These are phyloP conservation scores for Rhizopogon vesiculosus DNA, from an alignment of 768 basidiomycete genomes.

Conservation along the genomic window DNA sequence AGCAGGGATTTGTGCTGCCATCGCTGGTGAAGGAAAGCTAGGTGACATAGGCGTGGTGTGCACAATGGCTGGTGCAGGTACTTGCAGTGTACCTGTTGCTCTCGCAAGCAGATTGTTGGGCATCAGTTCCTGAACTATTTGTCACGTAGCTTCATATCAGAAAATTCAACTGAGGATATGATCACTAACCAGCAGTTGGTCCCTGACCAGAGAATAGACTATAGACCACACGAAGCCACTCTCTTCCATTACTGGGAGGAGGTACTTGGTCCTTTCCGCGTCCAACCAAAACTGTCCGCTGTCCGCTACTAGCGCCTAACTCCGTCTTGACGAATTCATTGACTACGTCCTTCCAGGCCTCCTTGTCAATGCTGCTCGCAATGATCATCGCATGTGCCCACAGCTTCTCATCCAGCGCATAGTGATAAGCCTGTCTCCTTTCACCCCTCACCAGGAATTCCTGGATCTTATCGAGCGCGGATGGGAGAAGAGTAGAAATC, in stretches of 20 bases:
- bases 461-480: conserved; percentile 73
- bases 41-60: conserved; percentile 59
- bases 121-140: conserved; percentile 68
- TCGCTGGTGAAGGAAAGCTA: conserved; percentile 46
- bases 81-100: conserved; percentile 33
- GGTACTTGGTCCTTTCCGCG: conserved; percentile 16
- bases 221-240: conserved; percentile 77
- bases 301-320: conserved; percentile 42
- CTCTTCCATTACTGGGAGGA: conserved; percentile 46
- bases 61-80: conserved; percentile 26
- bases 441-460: conserved; percentile 79
- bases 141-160: conserved; percentile 5
- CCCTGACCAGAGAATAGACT: conserved; percentile 84
- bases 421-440: conserved; percentile 80
- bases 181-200: conserved; percentile 57
- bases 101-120: conserved; percentile 52
- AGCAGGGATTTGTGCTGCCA: conserved; percentile 44
- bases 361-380: conserved; percentile 88
- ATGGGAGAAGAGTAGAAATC: conserved; percentile 53
- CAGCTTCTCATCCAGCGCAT: conserved; percentile 81
- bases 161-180: neutral
- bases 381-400: conserved; percentile 98
- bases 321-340: conserved; percentile 81
- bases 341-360: conserved; percentile 89
- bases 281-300: conserved; percentile 8